Conservation (phyloP, 2,329 filamentous ascomycete genomes). For the Cucurbitaria berberidis region DNA sequence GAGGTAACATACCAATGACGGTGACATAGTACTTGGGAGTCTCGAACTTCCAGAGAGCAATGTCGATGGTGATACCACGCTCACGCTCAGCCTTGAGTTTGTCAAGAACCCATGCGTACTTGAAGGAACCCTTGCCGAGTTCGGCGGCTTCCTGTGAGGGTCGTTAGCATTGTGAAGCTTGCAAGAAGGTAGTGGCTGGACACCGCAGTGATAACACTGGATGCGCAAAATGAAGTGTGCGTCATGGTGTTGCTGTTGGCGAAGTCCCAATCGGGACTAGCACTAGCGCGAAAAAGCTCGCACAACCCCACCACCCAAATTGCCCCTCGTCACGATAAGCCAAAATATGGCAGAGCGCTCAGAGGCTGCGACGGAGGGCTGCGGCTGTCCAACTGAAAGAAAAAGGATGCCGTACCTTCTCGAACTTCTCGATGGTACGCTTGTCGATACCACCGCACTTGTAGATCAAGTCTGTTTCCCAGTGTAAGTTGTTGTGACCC, state of each 20-base stretch:
- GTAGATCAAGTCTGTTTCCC: slow-evolving; percentile 91
- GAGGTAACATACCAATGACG: slow-evolving; percentile 54
- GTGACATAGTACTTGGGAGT: slow-evolving; percentile 97
- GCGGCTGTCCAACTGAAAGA: slow-evolving; percentile 17
- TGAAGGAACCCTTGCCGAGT: slow-evolving; percentile 99
- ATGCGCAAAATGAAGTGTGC: slow-evolving; percentile 26
- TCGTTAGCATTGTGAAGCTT: slow-evolving; percentile 44
- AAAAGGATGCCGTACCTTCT: slow-evolving; percentile 77
- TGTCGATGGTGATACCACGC: slow-evolving; percentile 99
- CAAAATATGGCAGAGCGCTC: slow-evolving; percentile 38
- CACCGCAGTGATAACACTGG: slow-evolving; percentile 4
- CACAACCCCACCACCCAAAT: slow-evolving; percentile 50
- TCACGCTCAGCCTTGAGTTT: slow-evolving; percentile 99
- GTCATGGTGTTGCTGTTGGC: slow-evolving; percentile 43
- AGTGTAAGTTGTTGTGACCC: slow-evolving; percentile 39
- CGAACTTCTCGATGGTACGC: slow-evolving; percentile 99
- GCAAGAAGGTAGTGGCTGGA: neutral
- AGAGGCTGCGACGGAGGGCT: slow-evolving; percentile 23
- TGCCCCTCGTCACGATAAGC: slow-evolving; percentile 47
- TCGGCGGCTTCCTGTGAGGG: slow-evolving; percentile 87
- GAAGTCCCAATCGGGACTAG: slow-evolving; percentile 40
- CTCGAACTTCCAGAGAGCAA: slow-evolving; percentile 99
- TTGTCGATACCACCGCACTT: slow-evolving; percentile 99
- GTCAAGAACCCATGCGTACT: slow-evolving; percentile 99
- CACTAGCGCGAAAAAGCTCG: slow-evolving; percentile 46